Evolutionary conservation across 1,139 yeast species (phyloP), one percentile per base, ranked within the genome.

Genomic region (Diutina rugosa): DNA sequence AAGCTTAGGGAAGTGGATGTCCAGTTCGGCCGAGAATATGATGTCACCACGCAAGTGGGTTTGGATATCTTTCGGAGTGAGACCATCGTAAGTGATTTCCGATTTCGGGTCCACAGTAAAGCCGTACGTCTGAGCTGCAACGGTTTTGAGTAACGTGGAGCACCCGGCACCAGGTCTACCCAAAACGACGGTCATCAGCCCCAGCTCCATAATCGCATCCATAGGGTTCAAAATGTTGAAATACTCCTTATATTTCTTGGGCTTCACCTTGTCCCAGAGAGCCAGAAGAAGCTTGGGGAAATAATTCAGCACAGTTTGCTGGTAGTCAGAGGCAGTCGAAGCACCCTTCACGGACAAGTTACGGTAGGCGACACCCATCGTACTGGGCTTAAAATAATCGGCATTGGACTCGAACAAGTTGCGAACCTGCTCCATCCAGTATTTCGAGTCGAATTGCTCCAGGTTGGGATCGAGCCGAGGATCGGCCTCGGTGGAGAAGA

Each of bases 111-210:
- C 82, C 51, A 87, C 64, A 51, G 80, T 70, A 67, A 86, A 87
- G 55, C 95, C 95, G 65, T 85, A 82, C 4, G 91, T 85, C 61
- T 84, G 82, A 45, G 86, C 70, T 8, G 91, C 80, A 59, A 87
- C 77, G 0, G 93, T 78, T 64, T 86, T 87, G 63, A 88, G 71
- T 56, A 87, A 77, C 1, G 96, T 87, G 1, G 95, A 79, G 69
- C 95, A 88, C 58, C 96, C 96, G 32, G 91, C 81, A 64, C 95
- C 95, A 0, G 95, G 95, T 67, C 91, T 80, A 51, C 95, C 95
- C 48, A 87, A 70, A 1, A 87, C 95, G 55, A 87, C 89, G 5
- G 88, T 79, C 56, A 87, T 73, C 63, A 86, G 88, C 57, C 95
- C 91, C 0, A 93, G 87, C 52, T 74, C 72, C 60, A 85, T 72